Evolutionary conservation across 148 eudicot species (phyloP).

Genomic region (Cornus kousa): DNA sequence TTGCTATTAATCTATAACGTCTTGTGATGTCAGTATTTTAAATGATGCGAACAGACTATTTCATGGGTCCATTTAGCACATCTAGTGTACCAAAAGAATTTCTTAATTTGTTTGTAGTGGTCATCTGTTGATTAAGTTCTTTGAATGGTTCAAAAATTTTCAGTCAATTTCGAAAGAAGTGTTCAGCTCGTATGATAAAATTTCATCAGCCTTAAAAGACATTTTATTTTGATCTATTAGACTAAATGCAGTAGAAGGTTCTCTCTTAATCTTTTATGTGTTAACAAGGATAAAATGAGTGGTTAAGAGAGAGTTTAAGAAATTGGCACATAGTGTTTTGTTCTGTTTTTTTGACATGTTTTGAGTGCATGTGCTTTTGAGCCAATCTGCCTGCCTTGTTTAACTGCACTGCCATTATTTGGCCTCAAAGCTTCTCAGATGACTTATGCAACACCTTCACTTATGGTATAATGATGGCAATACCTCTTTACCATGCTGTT

Average conservation of each 20-base stretch:
- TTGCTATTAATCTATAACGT: no score
- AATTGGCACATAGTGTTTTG: background rate
- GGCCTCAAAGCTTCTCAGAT: background rate
- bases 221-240: background rate
- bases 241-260: background rate
- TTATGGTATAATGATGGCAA: background rate
- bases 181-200: background rate
- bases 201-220: background rate
- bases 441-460: background rate
- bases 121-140: no score
- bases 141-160: no score
- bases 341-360: background rate
- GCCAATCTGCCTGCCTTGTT: background rate
- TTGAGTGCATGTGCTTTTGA: background rate
- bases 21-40: background rate
- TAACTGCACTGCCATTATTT: background rate
- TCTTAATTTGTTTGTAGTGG: no score
- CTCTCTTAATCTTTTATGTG: background rate
- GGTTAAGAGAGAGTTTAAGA: background rate
- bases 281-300: background rate
- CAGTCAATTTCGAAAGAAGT: background rate
- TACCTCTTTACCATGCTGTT: background rate
- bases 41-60: background rate
- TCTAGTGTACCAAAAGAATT: no score
- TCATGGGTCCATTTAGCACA: background rate